These are phyloP conservation scores for Pueraria montana DNA, from an alignment of 306 rosid species.

Conservation along the genomic window DNA sequence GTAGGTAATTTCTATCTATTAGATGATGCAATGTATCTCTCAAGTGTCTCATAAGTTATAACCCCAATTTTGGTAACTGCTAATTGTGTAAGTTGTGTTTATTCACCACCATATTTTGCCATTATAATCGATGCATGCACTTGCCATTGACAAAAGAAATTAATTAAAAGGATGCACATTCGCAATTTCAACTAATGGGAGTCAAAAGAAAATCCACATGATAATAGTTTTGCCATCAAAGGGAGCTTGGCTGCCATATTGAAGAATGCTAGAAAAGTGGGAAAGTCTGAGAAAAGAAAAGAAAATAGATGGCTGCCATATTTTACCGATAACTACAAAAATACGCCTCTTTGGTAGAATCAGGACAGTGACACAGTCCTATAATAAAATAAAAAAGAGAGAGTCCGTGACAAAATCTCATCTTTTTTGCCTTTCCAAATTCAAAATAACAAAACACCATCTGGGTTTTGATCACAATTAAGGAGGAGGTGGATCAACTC, in stretches of 20 bases:
- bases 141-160: background rate
- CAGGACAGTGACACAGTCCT: conserved; percentile 14
- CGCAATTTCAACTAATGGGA: background rate
- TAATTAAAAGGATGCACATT: background rate
- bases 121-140: conserved; percentile 41
- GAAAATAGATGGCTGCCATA: conserved; percentile 6
- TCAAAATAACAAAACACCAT: background rate
- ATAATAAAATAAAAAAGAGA: background rate
- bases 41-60: background rate
- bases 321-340: conserved; percentile 39
- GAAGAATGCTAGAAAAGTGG: conserved; percentile 23
- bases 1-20: background rate
- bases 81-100: conserved; percentile 5
- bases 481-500: conserved; percentile 9
- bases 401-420: conserved; percentile 25
- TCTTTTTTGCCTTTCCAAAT: background rate
- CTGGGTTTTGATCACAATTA: background rate
- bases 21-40: conserved; percentile 49
- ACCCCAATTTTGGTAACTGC: conserved; percentile 4
- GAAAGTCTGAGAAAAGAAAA: conserved; percentile 29
- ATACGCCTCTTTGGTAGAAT: background rate
- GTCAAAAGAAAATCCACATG: conserved; percentile 23
- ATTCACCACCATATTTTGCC: background rate
- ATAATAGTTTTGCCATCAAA: conserved; percentile 10
- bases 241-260: background rate